A percentile compares a stretch with the other conserved stretches of the same genome.
phyloP scores from a whole-genome alignment of 1,284 basidiomycete species.

The Ustilago trichophora region DNA sequence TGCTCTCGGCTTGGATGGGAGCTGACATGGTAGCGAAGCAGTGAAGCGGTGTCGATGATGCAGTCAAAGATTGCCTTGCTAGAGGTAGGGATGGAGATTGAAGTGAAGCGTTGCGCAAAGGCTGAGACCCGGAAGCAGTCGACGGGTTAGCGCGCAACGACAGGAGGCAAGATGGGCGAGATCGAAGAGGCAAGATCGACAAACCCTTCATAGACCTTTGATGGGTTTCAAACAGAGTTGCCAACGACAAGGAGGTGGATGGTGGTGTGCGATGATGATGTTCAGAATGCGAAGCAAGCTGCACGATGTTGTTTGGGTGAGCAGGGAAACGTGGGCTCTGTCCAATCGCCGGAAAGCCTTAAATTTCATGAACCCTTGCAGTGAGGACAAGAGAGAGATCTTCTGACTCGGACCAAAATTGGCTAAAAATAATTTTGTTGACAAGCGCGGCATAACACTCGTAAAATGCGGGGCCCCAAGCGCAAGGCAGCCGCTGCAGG shows the following conservation, averaged over 20 bases:
- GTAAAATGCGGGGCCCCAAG: background rate
- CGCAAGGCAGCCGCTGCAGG: background rate
- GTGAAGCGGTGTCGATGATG: background rate
- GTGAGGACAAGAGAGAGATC: too few species aligned
- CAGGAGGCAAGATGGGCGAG: background rate
- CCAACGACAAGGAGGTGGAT: background rate
- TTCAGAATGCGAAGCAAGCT: background rate
- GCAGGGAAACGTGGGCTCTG: too few species aligned
- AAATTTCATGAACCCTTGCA: background rate
- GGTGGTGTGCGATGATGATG: background rate
- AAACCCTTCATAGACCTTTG: conserved; percentile 16
- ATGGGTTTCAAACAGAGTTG: background rate
- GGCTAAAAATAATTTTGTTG: too few species aligned
- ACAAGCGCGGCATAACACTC: too few species aligned
- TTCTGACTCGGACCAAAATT: background rate
- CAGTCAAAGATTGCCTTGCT: background rate
- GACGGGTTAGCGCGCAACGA: background rate
- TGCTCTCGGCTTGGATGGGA: background rate
- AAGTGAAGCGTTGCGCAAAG: background rate
- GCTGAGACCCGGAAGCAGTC: background rate
- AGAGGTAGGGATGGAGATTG: too few species aligned
- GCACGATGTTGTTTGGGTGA: background rate
- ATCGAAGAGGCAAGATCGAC: background rate
- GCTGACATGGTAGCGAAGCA: conserved; percentile 13
- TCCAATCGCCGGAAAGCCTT: too few species aligned